phyloP scores from a whole-genome alignment of 495 filamentous ascomycete genomes.

The Podospora anserina region DNA sequence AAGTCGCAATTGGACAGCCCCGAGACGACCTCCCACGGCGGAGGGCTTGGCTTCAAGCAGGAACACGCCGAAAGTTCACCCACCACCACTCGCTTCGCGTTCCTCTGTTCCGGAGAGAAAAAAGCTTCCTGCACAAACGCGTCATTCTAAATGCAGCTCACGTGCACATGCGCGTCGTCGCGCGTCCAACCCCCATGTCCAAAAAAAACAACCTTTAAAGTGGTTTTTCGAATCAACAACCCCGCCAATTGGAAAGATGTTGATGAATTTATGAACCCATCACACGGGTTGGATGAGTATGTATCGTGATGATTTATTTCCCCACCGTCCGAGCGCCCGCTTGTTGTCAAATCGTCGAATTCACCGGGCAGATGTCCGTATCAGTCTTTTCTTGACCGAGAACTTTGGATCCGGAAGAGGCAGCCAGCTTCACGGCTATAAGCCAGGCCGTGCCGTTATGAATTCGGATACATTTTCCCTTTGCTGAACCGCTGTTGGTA shows the following conservation, averaged over 20 bases:
- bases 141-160: not conserved
- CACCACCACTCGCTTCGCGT: not conserved
- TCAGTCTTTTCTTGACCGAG: not conserved
- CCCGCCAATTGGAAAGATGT: not conserved
- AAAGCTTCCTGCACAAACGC: not conserved
- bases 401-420: not conserved
- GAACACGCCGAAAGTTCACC: not conserved
- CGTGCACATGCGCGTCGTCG: not conserved
- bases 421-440: slow-evolving; percentile 7
- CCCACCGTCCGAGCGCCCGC: not conserved
- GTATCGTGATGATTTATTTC: not conserved
- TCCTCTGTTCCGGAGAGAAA: not conserved
- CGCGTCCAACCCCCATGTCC: not conserved
- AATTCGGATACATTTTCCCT: not conserved
- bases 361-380: not conserved
- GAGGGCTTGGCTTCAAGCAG: not conserved
- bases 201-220: not conserved
- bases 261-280: not conserved
- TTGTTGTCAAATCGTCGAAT: not conserved
- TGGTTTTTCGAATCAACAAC: not conserved
- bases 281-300: not conserved
- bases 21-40: not conserved
- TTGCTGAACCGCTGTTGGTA: not conserved
- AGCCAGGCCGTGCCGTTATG: slow-evolving; percentile 7
- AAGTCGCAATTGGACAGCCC: not conserved